Conservation (phyloP, 2,329 filamentous ascomycete genomes). For the Grosmannia penicillata region DNA sequence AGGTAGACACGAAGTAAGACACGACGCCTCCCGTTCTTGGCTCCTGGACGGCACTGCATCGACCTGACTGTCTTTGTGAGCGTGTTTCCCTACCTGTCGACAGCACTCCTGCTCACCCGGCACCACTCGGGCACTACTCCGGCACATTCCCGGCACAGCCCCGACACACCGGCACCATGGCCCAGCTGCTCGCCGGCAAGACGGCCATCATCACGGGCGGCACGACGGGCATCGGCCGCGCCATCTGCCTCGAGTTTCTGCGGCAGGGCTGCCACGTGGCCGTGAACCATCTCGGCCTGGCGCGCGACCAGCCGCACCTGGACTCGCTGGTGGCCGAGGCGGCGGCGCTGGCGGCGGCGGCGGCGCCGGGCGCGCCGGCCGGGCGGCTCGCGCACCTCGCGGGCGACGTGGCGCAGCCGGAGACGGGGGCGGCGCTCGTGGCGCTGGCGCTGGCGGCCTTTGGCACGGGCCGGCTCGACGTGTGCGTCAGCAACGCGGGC, state of each 20-base stretch:
- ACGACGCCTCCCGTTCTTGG: no score
- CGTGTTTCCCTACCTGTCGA: no score
- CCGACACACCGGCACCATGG: no score
- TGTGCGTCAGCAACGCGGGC: slow-evolving; percentile 81
- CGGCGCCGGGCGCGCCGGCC: slow-evolving; percentile 20
- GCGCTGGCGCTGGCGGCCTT: slow-evolving; percentile 46
- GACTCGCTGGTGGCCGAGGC: slow-evolving; percentile 38
- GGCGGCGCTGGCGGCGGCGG: slow-evolving; percentile 25
- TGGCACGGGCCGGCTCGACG: slow-evolving; percentile 42
- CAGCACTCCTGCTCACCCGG: no score
- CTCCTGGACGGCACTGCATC: no score
- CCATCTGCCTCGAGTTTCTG: slow-evolving; percentile 68
- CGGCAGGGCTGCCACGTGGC: slow-evolving; percentile 64
- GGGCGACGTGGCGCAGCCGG: slow-evolving; percentile 64
- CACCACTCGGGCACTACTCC: no score
- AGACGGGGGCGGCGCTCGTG: slow-evolving; percentile 57
- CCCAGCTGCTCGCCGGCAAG: slow-evolving; percentile 52
- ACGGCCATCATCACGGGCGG: slow-evolving; percentile 78
- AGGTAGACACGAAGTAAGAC: no score
- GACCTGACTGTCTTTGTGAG: no score
- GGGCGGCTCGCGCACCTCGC: slow-evolving; percentile 50
- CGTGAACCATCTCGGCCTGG: slow-evolving; percentile 61
- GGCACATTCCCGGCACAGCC: no score
- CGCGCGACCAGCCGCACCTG: slow-evolving; percentile 34
- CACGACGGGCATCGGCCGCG: slow-evolving; percentile 73